Evolutionary conservation across 805 yeast genomes (phyloP), one percentile per base, ranked within the genome.

Genomic region (Metschnikowia amazonensis): DNA sequence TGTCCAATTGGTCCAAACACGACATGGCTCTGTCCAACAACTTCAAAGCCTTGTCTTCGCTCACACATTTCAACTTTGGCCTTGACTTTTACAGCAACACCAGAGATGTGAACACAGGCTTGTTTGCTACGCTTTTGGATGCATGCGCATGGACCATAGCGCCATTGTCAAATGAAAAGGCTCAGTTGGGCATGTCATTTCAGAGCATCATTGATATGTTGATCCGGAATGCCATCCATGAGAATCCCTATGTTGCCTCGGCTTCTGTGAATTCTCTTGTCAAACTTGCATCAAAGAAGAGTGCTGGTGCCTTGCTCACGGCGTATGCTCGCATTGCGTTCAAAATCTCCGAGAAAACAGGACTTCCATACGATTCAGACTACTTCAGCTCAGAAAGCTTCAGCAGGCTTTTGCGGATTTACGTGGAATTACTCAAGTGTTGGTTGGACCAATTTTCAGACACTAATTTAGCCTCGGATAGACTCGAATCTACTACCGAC

Each of bases 281-380:
- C 48, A 72, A 75, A 20, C 62, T 92, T 20, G 89, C 95, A 1
- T 69, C 82, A 1, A 79, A 79, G 40, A 80, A 76, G 48, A 84
- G 85, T 51, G 85, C 96, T 0, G 79, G 83, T 38, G 75, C 79
- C 1, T 69, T 90, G 33, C 76, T 89, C 34, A 83, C 87, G 1
- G 76, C 81, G 20, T 89, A 83, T 69, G 87, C 95, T 0, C 82
- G 86, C 53, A 79, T 80, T 47, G 87, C 96, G 0, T 88, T 90
- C 63, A 82, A 81, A 53, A 79, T 86, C 49, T 87, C 82, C 51
- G 96, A 89, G 48, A 81, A 80, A 50, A 82, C 87, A 7, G 73
- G 72, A 6, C 72, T 73, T 17, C 57, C 60, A n/a, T 76, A 80
- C 55, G 78, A 82, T 43, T 69, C 79, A 21, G 78, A 80, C 1